Conservation (phyloP, 139 green algal species). For the Coccomyxa sp. region DNA sequence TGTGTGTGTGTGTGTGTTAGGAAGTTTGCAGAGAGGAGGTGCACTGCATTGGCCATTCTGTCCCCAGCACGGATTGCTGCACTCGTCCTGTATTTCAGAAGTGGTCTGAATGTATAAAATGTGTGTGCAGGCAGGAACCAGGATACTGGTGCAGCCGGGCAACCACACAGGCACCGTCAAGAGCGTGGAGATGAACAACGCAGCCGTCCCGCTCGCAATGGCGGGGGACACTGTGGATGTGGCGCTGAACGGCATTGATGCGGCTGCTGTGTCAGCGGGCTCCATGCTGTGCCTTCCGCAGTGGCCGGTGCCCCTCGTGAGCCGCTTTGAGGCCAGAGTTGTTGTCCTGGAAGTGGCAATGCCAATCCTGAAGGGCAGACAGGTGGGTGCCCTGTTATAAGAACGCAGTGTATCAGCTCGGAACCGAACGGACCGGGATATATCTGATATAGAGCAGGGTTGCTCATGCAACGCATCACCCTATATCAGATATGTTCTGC, state of each 20-base stretch:
- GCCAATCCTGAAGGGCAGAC: constrained; percentile 71
- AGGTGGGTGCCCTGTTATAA: constrained; percentile 26
- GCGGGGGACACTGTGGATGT: constrained; percentile 82
- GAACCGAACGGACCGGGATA: too few relatives aligned
- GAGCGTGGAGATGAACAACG: constrained; percentile 26
- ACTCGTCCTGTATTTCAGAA: too few relatives aligned
- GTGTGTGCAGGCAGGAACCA: constrained; percentile 36
- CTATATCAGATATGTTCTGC: too few relatives aligned
- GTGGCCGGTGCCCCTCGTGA: constrained; percentile 66
- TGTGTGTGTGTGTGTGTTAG: too few relatives aligned
- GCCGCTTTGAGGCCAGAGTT: constrained; percentile 58
- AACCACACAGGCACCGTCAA: constrained; percentile 43
- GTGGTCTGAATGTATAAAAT: too few relatives aligned
- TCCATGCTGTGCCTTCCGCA: constrained; percentile 65
- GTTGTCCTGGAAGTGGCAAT: constrained; percentile 76
- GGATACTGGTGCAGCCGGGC: constrained; percentile 69
- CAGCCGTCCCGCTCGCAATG: constrained; percentile 34
- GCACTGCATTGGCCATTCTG: too few relatives aligned
- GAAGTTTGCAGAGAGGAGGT: too few relatives aligned
- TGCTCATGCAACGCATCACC: too few relatives aligned
- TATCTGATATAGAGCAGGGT: too few relatives aligned
- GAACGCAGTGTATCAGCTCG: too few relatives aligned
- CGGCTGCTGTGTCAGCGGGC: constrained; percentile 29
- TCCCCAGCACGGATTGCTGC: too few relatives aligned
- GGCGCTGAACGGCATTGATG: background rate